These are phyloP conservation scores for Papiliotrema flavescens DNA, from an alignment of 1,284 basidiomycete genomes.

Conservation along the genomic window DNA sequence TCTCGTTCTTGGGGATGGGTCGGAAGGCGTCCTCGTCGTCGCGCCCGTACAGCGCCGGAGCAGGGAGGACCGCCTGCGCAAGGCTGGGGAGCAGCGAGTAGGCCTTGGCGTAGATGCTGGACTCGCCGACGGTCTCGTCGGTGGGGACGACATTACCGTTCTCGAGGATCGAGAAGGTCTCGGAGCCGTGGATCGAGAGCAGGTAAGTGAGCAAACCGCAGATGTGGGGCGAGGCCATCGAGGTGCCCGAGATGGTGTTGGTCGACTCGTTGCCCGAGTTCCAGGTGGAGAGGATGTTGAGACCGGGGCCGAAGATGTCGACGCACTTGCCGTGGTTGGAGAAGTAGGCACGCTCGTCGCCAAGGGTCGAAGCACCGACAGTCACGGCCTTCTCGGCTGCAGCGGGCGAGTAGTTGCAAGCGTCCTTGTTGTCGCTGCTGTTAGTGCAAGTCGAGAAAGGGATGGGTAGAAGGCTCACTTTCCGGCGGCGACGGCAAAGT, in stretches of 20 bases:
- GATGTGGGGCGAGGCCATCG: slow-evolving; percentile 60
- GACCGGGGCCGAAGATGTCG: slow-evolving; percentile 75
- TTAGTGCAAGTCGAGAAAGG: slow-evolving; percentile 19
- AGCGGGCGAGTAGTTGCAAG: slow-evolving; percentile 77
- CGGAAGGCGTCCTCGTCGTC: slow-evolving; percentile 26
- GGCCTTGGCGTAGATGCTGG: slow-evolving; percentile 52
- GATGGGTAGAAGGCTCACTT: slow-evolving; percentile 41
- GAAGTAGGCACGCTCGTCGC: slow-evolving; percentile 84
- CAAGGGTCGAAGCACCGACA: slow-evolving; percentile 76
- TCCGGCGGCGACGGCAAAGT: slow-evolving; percentile 94
- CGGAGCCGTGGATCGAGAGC: slow-evolving; percentile 69
- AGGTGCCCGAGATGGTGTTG: slow-evolving; percentile 63
- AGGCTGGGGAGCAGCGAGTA: slow-evolving; percentile 44
- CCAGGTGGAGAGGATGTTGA: slow-evolving; percentile 78
- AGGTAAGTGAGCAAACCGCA: slow-evolving; percentile 75
- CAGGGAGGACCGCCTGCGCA: slow-evolving; percentile 38
- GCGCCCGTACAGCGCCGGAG: slow-evolving; percentile 26
- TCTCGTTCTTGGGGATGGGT: slow-evolving; percentile 29
- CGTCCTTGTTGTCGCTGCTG: slow-evolving; percentile 57
- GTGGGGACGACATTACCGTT: slow-evolving; percentile 41
- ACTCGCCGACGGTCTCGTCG: slow-evolving; percentile 22
- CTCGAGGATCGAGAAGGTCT: slow-evolving; percentile 52
- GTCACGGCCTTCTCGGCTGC: slow-evolving; percentile 71
- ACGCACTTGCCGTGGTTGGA: slow-evolving; percentile 75
- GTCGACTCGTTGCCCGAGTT: slow-evolving; percentile 57